Evolutionary conservation across 1,284 basidiomycete genomes (phyloP).

Genomic region (Exobasidium rhododendri): DNA sequence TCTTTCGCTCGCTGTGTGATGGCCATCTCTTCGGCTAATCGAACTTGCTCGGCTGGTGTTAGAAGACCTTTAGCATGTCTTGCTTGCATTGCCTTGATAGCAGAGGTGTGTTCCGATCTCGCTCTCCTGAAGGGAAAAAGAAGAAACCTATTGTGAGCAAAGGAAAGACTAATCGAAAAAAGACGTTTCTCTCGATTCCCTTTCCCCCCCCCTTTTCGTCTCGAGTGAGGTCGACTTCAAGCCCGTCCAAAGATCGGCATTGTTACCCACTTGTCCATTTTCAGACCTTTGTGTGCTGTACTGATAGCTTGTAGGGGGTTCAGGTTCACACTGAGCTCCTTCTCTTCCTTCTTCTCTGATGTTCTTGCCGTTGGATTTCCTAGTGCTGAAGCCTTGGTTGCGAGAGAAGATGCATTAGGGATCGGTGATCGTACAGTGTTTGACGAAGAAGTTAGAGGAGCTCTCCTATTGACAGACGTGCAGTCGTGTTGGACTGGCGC

Average conservation of each 20-base stretch:
- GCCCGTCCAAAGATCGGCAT: conserved; percentile 39
- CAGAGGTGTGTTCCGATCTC: conserved; percentile 34
- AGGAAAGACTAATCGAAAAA: neutral
- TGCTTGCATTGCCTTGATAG: conserved; percentile 36
- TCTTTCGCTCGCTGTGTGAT: conserved; percentile 20
- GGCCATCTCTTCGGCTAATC: conserved; percentile 44
- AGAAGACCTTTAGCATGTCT: conserved; percentile 39
- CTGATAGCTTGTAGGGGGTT: conserved; percentile 18
- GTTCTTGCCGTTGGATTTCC: neutral
- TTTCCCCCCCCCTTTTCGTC: no score
- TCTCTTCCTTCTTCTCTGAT: neutral
- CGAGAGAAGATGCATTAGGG: no score
- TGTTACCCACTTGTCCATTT: conserved; percentile 46
- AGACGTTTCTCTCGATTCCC: neutral
- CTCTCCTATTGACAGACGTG: neutral
- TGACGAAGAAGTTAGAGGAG: neutral
- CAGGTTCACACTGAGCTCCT: conserved; percentile 15
- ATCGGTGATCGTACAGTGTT: no score
- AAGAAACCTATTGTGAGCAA: no score
- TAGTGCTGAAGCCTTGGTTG: no score
- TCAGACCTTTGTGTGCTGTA: conserved; percentile 17
- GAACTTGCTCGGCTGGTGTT: conserved; percentile 29
- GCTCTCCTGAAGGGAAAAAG: conserved; percentile 26
- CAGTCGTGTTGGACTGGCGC: conserved; percentile 40
- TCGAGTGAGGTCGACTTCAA: no score